Conservation (phyloP, 495 filamentous ascomycete species). For the Apiosordaria backusii region DNA sequence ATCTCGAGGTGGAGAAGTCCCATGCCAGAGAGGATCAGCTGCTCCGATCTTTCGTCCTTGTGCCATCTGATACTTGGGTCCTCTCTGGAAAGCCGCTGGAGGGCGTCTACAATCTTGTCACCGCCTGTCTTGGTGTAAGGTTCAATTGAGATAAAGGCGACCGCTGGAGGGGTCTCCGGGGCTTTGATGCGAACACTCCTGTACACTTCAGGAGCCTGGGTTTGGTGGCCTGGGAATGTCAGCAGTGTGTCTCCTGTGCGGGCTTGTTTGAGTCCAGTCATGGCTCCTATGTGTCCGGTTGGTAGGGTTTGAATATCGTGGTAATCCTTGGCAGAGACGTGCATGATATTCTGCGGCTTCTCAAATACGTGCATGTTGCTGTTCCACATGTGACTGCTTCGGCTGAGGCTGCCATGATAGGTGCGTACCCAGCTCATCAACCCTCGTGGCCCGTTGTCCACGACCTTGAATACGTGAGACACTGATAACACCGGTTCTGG, state of each 20-base stretch:
- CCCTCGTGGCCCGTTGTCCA: slow-evolving; percentile 79
- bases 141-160: slow-evolving; percentile 93
- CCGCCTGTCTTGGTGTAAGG: slow-evolving; percentile 74
- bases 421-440: slow-evolving; percentile 90
- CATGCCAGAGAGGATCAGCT: slow-evolving; percentile 93
- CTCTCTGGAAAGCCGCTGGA: slow-evolving; percentile 77
- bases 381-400: slow-evolving; percentile 77
- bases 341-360: slow-evolving; percentile 73
- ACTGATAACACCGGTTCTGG: slow-evolving; percentile 59
- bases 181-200: slow-evolving; percentile 78
- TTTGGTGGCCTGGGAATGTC: slow-evolving; percentile 55
- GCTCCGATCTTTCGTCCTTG: slow-evolving; percentile 84
- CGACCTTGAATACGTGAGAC: slow-evolving; percentile 94
- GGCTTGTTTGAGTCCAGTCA: slow-evolving; percentile 82
- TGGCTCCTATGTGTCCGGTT: slow-evolving; percentile 93
- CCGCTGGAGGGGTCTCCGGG: slow-evolving; percentile 85
- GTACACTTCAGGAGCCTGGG: slow-evolving; percentile 55
- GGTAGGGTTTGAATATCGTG: slow-evolving; percentile 76
- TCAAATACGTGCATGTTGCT: slow-evolving; percentile 82
- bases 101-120: slow-evolving; percentile 70
- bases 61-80: slow-evolving; percentile 89
- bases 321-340: slow-evolving; percentile 88
- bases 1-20: slow-evolving; percentile 98
- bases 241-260: slow-evolving; percentile 92
- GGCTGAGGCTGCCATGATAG: slow-evolving; percentile 76